These are phyloP conservation scores for Apophysomyces variabilis DNA, from an alignment of 371 early-diverging fungal genomes.

Conservation along the genomic window DNA sequence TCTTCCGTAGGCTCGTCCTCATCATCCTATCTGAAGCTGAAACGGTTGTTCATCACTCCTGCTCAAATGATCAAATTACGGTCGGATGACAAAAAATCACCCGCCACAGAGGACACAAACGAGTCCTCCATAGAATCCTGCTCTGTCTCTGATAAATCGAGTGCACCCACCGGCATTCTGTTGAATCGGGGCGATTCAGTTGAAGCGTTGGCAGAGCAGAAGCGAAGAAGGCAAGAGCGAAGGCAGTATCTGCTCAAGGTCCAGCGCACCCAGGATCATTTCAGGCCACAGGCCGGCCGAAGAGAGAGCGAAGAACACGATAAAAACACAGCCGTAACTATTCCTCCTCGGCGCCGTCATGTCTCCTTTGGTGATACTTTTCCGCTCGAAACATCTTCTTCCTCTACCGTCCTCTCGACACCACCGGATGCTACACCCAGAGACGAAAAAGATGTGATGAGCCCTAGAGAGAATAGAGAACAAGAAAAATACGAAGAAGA, in stretches of 20 bases:
- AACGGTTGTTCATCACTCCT: constrained; percentile 12
- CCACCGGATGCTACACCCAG: constrained; percentile 8
- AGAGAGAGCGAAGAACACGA: neutral
- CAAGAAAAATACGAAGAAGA: neutral
- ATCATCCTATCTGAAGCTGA: constrained; percentile 11
- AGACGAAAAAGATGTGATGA: neutral
- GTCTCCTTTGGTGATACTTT: neutral
- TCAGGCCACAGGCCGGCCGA: neutral
- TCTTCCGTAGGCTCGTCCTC: constrained; percentile 15
- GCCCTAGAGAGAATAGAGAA: too few species aligned
- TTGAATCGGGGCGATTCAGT: constrained; percentile 30
- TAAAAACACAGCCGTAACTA: constrained; percentile 3
- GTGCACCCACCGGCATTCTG: constrained; percentile 28
- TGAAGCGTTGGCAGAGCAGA: constrained; percentile 32
- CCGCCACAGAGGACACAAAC: neutral
- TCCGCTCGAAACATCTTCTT: constrained; percentile 16
- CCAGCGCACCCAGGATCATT: constrained; percentile 16
- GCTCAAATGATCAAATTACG: constrained; percentile 10
- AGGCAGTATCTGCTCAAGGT: constrained; percentile 27
- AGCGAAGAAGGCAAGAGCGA: constrained; percentile 25
- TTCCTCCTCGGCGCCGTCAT: neutral
- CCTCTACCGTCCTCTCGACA: constrained; percentile 19
- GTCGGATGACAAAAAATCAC: constrained; percentile 16
- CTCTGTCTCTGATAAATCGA: neutral
- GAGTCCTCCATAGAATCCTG: constrained; percentile 6